Percentiles rank a stretch among this genome's conserved stretches.
Evolutionary conservation across 2,329 filamentous ascomycete genomes (phyloP).

Genomic region (Neonectria ditissima): DNA sequence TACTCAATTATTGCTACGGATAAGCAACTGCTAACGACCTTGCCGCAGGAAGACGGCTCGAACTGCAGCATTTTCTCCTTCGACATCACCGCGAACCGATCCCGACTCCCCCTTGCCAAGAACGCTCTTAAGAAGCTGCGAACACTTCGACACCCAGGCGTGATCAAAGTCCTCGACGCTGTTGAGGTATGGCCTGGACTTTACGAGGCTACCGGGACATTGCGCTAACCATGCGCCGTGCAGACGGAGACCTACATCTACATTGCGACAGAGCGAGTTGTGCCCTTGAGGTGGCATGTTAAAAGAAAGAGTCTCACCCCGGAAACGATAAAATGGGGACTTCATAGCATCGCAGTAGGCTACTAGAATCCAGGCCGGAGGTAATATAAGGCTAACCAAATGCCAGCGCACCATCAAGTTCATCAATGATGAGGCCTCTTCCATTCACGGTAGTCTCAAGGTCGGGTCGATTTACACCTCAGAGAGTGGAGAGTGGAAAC

Average conservation of each 20-base stretch:
- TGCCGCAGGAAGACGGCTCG: slow-evolving; percentile 84
- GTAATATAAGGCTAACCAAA: slow-evolving; percentile 34
- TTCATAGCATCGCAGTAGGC: slow-evolving; percentile 84
- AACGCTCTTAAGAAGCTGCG: slow-evolving; percentile 95
- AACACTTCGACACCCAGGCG: slow-evolving; percentile 92
- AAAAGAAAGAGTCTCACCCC: slow-evolving; percentile 87
- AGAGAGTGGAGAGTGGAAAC: slow-evolving; percentile 97
- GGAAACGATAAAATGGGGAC: slow-evolving; percentile 96
- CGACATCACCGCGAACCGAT: slow-evolving; percentile 84
- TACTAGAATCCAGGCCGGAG: background rate
- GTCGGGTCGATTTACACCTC: slow-evolving; percentile 91
- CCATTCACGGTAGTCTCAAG: slow-evolving; percentile 88
- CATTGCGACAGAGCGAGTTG: slow-evolving; percentile 91
- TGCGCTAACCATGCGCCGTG: slow-evolving; percentile 39
- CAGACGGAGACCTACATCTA: slow-evolving; percentile 96
- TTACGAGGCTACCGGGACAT: slow-evolving; percentile 3
- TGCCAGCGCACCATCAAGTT: slow-evolving; percentile 90
- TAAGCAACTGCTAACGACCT: background rate
- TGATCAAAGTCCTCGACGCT: slow-evolving; percentile 93
- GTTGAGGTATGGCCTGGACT: slow-evolving; percentile 75
- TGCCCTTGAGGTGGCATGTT: slow-evolving; percentile 89
- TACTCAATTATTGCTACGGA: background rate
- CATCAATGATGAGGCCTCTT: slow-evolving; percentile 92
- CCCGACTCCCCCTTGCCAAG: slow-evolving; percentile 85
- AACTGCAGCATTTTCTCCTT: slow-evolving; percentile 98